A percentile compares a stretch with the other conserved stretches of the same genome.
Conservation (phyloP, 2,329 filamentous ascomycete genomes). For the Lachnellula cervina region DNA sequence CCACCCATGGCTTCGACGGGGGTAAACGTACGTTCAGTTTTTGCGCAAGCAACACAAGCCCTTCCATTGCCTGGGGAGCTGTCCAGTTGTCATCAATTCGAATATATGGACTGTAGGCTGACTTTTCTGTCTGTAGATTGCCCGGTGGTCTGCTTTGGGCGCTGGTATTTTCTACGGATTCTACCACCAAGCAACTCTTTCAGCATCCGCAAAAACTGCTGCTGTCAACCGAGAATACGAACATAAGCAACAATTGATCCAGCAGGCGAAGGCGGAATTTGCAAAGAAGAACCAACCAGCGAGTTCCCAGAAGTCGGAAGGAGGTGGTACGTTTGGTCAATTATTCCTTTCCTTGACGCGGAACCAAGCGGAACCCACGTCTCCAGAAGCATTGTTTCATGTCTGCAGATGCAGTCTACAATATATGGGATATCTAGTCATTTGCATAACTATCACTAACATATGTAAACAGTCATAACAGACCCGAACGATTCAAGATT, state of each 20-base stretch:
- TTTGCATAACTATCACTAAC: neutral
- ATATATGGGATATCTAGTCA: neutral
- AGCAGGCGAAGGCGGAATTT: conserved; percentile 88
- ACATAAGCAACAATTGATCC: conserved; percentile 86
- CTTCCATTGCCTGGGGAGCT: neutral
- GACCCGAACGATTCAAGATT: conserved; percentile 85
- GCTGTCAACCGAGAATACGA: conserved; percentile 78
- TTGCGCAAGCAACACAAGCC: conserved; percentile 8
- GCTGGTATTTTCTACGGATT: conserved; percentile 93
- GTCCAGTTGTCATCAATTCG: neutral
- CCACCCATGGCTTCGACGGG: conserved; percentile 40
- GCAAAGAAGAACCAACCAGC: conserved; percentile 65
- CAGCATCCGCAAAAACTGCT: conserved; percentile 62
- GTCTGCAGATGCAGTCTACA: neutral
- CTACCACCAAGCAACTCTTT: conserved; percentile 84
- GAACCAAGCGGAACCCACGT: neutral
- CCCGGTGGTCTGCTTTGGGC: conserved; percentile 92
- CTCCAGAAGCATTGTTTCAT: neutral
- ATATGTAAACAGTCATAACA: conserved; percentile 51
- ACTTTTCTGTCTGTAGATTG: conserved; percentile 57
- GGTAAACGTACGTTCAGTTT: conserved; percentile 44
- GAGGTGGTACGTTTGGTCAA: conserved; percentile 32
- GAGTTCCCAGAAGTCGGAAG: conserved; percentile 33
- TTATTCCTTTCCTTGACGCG: neutral
- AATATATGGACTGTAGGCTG: neutral